A percentile compares a stretch with the other conserved stretches of the same genome.
Evolutionary conservation across 2,329 filamentous ascomycete species (phyloP).

Genomic region (Beauveria scarabaeidicola): DNA sequence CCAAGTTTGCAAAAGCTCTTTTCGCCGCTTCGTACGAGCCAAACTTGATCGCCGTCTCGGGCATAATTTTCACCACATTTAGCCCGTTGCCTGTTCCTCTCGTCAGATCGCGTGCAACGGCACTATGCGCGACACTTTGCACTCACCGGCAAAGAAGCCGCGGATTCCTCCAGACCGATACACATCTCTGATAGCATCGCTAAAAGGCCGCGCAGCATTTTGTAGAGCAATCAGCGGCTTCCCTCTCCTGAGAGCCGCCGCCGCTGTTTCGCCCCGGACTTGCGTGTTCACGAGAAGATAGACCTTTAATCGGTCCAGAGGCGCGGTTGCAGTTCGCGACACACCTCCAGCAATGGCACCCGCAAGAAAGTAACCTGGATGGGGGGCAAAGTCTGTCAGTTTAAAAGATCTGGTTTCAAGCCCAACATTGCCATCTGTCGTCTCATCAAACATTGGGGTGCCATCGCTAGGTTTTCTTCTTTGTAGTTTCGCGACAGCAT

Average conservation of each 20-base stretch:
- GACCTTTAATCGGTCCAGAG: conserved; percentile 93
- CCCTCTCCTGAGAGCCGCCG: conserved; percentile 9
- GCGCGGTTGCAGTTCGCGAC: conserved; percentile 89
- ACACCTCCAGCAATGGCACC: conserved; percentile 91
- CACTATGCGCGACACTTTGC: background rate
- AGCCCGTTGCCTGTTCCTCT: conserved; percentile 72
- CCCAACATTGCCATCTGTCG: conserved; percentile 24
- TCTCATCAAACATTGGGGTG: conserved; percentile 14
- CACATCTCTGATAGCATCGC: conserved; percentile 65
- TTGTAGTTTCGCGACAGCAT: conserved; percentile 3
- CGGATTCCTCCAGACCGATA: conserved; percentile 80
- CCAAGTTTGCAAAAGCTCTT: conserved; percentile 71
- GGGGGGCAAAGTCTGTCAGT: conserved; percentile 63
- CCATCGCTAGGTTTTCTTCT: conserved; percentile 21
- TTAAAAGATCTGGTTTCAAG: conserved; percentile 24
- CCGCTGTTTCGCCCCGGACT: conserved; percentile 40
- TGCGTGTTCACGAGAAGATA: conserved; percentile 88
- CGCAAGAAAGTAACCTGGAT: conserved; percentile 96
- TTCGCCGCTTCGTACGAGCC: conserved; percentile 96
- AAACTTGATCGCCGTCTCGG: conserved; percentile 96
- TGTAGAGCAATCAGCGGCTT: conserved; percentile 47
- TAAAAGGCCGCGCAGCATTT: conserved; percentile 60
- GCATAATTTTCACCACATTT: conserved; percentile 97
- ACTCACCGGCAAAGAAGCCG: conserved; percentile 84
- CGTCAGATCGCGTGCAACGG: conserved; percentile 9